phyloP scores from a whole-genome alignment of 139 green algal species.

The Pedinophyceae sp. region DNA sequence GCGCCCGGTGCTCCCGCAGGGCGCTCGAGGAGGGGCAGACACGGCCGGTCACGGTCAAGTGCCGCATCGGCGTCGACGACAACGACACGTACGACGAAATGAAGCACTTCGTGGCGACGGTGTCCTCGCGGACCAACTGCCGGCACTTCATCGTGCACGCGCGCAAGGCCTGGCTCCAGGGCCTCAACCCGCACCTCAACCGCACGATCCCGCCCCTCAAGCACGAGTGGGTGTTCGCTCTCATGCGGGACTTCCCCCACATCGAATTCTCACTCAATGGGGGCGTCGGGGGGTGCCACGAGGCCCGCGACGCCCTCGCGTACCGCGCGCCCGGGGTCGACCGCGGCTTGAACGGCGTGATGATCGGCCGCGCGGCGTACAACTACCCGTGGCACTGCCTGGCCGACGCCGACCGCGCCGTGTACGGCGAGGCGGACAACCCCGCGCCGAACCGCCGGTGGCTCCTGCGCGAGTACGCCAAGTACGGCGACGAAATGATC shows the following conservation, averaged over 20 bases:
- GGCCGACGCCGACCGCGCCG: conserved; percentile 42
- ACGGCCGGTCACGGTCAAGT: conserved; percentile 78
- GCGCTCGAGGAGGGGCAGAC: too few species aligned
- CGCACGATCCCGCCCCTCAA: conserved; percentile 68
- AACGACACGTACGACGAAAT: conserved; percentile 51
- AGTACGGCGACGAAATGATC: conserved; percentile 50
- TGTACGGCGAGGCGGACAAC: conserved; percentile 50
- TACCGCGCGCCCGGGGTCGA: background rate
- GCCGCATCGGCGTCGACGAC: conserved; percentile 59
- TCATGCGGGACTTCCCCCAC: conserved; percentile 80
- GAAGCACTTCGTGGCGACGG: conserved; percentile 31
- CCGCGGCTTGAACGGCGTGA: conserved; percentile 56
- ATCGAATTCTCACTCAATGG: conserved; percentile 63
- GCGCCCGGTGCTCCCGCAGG: too few species aligned
- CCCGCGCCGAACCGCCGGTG: conserved; percentile 37
- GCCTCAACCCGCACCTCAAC: conserved; percentile 79
- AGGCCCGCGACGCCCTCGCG: conserved; percentile 14
- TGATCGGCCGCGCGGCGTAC: conserved; percentile 79
- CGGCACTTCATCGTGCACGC: conserved; percentile 86
- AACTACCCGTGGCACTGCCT: conserved; percentile 62
- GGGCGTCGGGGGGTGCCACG: conserved; percentile 14
- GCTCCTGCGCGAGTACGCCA: conserved; percentile 51
- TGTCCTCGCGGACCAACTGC: conserved; percentile 37
- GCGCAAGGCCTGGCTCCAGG: conserved; percentile 82
- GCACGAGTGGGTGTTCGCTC: conserved; percentile 66